Conservation (phyloP, 306 rosid species). For the Cicer judaicum region DNA sequence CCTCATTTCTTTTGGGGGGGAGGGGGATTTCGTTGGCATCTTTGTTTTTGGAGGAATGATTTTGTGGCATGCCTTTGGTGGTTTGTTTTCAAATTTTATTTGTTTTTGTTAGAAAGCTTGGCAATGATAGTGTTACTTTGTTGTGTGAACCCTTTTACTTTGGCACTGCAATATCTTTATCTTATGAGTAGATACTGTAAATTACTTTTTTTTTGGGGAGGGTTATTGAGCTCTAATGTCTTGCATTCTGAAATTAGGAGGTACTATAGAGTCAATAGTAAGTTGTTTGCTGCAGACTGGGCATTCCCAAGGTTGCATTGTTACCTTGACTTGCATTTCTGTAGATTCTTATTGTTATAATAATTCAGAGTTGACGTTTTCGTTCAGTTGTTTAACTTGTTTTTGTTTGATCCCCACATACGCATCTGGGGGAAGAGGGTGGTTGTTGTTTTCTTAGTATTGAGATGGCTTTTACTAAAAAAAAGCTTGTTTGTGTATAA, state of each 20-base stretch:
- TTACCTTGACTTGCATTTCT: constrained; percentile 30
- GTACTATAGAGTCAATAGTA: background rate
- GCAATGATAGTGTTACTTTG: constrained; percentile 16
- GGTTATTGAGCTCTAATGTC: constrained; percentile 5
- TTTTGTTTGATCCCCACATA: background rate
- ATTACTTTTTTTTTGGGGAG: constrained; percentile 10
- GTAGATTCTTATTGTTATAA: background rate
- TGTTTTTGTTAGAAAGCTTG: constrained; percentile 33
- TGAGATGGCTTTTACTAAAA: background rate
- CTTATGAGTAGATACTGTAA: constrained; percentile 15
- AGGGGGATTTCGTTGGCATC: background rate
- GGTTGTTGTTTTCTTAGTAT: background rate
- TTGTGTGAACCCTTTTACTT: constrained; percentile 19
- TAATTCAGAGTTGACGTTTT: constrained; percentile 15
- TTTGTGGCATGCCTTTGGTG: constrained; percentile 12
- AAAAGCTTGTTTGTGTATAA: background rate
- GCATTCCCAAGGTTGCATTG: constrained; percentile 31
- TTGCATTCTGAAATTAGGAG: constrained; percentile 37
- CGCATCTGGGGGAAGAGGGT: background rate
- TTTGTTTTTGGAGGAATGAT: constrained; percentile 3
- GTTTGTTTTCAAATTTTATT: background rate
- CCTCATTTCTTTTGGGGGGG: background rate
- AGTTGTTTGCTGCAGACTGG: constrained; percentile 25
- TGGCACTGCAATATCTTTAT: background rate
- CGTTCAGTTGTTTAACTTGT: constrained; percentile 8